phyloP scores from a whole-genome alignment of 1,284 basidiomycete species.

The Golubevia pallescens region DNA sequence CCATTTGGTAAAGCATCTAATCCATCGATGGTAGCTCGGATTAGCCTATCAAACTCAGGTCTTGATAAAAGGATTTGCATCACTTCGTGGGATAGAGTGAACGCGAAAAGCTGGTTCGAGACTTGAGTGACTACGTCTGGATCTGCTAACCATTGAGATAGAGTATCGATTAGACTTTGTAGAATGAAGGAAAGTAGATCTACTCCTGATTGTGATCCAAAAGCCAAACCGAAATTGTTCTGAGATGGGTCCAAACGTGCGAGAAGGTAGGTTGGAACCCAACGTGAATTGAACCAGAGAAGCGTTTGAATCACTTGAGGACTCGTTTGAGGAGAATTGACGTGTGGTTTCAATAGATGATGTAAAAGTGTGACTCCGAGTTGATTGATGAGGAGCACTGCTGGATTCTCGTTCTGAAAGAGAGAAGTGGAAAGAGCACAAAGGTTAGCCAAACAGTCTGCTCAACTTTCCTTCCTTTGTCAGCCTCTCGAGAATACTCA shows the following conservation, averaged over 20 bases:
- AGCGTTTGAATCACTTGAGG: constrained; percentile 47
- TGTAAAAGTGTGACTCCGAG: constrained; percentile 35
- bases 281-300: constrained; percentile 49
- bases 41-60: constrained; percentile 34
- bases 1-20: constrained; percentile 41
- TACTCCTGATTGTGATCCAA: constrained; percentile 33
- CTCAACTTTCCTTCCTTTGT: too few relatives aligned
- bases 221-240: constrained; percentile 20
- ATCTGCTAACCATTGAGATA: constrained; percentile 48
- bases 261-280: constrained; percentile 48
- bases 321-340: constrained; percentile 26
- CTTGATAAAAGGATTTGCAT: constrained; percentile 40
- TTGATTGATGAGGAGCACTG: constrained; percentile 29
- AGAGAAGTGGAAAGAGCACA: not conserved
- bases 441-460: too few relatives aligned
- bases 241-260: constrained; percentile 23
- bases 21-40: constrained; percentile 24
- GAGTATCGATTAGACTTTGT: constrained; percentile 31
- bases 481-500: too few relatives aligned
- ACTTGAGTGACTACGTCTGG: constrained; percentile 45
- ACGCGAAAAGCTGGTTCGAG: constrained; percentile 35
- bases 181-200: constrained; percentile 41
- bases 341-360: constrained; percentile 22
- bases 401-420: constrained; percentile 18
- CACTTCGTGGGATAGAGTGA: constrained; percentile 37